A percentile compares a stretch with the other conserved stretches of the same genome.
Conservation (phyloP, 345 rosid genomes). For the Mercurialis annua region DNA sequence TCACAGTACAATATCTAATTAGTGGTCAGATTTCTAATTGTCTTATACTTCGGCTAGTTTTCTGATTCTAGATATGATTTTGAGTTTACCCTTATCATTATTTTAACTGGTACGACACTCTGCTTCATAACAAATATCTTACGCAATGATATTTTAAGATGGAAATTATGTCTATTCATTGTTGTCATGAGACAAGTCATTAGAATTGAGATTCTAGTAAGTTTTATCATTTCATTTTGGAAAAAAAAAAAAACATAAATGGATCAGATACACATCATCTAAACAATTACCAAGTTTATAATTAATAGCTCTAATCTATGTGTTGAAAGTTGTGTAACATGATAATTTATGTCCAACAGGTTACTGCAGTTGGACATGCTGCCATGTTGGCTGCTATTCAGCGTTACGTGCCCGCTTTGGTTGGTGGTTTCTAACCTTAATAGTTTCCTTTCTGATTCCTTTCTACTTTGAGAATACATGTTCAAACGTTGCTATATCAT, state of each 20-base stretch:
- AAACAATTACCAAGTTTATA: not conserved
- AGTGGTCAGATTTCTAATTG: not conserved
- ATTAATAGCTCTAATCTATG: not conserved
- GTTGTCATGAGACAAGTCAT: not conserved
- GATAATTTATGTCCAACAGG: conserved; percentile 40
- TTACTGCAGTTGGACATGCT: conserved; percentile 96
- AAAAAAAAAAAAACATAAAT: not conserved
- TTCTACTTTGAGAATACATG: not conserved
- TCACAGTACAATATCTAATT: conserved; percentile 1
- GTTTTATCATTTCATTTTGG: not conserved
- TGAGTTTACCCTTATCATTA: not conserved
- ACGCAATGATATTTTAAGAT: not conserved
- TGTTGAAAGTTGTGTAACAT: not conserved
- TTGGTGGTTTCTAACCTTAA: conserved; percentile 27
- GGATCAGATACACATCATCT: not conserved
- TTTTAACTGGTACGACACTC: not conserved
- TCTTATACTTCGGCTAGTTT: not conserved
- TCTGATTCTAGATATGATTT: not conserved
- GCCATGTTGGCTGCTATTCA: conserved; percentile 97
- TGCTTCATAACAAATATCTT: not conserved
- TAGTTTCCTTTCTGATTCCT: conserved; percentile 4
- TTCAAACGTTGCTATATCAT: too few species aligned
- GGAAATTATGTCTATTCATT: not conserved
- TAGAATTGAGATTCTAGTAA: not conserved
- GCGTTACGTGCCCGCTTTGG: conserved; percentile 84